phyloP scores from a whole-genome alignment of 2,329 filamentous ascomycete species.

The Colletotrichum sp. region DNA sequence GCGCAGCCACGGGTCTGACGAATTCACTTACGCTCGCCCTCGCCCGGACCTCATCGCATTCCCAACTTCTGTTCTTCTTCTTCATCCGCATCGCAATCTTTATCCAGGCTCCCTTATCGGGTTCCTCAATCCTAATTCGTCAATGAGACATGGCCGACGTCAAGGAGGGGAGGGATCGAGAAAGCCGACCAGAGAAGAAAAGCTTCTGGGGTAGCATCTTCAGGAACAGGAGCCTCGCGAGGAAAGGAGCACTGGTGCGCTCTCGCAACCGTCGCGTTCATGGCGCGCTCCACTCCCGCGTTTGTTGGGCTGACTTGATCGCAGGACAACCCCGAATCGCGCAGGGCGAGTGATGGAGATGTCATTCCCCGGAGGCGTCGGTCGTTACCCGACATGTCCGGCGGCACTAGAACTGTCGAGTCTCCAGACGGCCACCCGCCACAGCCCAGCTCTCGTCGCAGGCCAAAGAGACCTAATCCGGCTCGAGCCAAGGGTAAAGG shows the following conservation, averaged over 20 bases:
- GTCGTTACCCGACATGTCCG: conserved; percentile 7
- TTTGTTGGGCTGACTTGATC: not conserved
- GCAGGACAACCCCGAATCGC: conserved; percentile 34
- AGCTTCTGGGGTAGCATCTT: conserved; percentile 54
- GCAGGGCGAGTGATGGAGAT: conserved; percentile 38
- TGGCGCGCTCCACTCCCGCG: not conserved
- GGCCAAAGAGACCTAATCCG: conserved; percentile 43
- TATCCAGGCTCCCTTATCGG: not conserved
- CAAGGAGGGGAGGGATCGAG: conserved; percentile 21
- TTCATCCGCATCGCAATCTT: not conserved
- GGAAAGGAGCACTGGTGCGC: conserved; percentile 38
- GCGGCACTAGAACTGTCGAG: conserved; percentile 5
- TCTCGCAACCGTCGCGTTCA: conserved; percentile 16
- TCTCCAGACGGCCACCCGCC: conserved; percentile 3
- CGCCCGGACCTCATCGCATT: not conserved
- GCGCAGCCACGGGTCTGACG: conserved; percentile 22
- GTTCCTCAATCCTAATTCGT: not conserved
- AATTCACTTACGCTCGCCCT: conserved; percentile 1
- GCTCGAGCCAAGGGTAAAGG: conserved; percentile 43
- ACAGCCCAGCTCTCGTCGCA: conserved; percentile 37
- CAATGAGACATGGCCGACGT: conserved; percentile 34
- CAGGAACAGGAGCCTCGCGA: conserved; percentile 49
- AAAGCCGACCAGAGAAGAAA: conserved; percentile 40
- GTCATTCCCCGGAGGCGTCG: conserved; percentile 27
- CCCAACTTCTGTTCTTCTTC: not conserved